These are phyloP conservation scores for Pseudocercospora pini-densiflorae DNA, from an alignment of 2,329 filamentous ascomycete genomes.

Conservation along the genomic window DNA sequence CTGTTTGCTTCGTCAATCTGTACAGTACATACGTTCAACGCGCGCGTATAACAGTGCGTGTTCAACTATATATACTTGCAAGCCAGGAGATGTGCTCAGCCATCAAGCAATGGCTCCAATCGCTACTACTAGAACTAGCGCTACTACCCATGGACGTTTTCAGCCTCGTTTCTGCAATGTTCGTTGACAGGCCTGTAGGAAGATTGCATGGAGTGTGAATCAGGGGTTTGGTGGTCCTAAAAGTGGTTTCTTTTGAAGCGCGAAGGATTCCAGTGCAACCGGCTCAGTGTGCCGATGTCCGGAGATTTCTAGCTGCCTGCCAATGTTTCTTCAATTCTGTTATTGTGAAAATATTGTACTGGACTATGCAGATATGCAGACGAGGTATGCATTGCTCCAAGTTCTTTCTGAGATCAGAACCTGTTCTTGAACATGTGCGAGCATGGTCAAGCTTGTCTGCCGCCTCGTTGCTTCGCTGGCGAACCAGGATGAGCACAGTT, in stretches of 20 bases:
- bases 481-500: neutral
- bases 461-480: neutral
- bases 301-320: neutral
- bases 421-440: slow-evolving; percentile 3
- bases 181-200: neutral
- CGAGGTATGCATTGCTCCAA: neutral
- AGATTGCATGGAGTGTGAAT: neutral
- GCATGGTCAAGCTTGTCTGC: slow-evolving; percentile 6
- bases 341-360: no score
- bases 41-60: no score
- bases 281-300: neutral
- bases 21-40: no score
- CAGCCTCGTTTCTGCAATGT: neutral
- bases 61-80: no score
- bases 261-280: neutral
- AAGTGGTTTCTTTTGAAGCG: neutral
- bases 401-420: neutral
- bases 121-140: neutral
- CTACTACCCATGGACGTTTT: neutral
- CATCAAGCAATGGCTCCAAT: no score
- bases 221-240: neutral
- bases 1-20: no score
- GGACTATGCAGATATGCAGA: neutral
- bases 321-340: no score
- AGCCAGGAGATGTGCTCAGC: no score